These are phyloP conservation scores for Phytophthora lateralis DNA, from an alignment of 352 stramenopile species.

Conservation along the genomic window DNA sequence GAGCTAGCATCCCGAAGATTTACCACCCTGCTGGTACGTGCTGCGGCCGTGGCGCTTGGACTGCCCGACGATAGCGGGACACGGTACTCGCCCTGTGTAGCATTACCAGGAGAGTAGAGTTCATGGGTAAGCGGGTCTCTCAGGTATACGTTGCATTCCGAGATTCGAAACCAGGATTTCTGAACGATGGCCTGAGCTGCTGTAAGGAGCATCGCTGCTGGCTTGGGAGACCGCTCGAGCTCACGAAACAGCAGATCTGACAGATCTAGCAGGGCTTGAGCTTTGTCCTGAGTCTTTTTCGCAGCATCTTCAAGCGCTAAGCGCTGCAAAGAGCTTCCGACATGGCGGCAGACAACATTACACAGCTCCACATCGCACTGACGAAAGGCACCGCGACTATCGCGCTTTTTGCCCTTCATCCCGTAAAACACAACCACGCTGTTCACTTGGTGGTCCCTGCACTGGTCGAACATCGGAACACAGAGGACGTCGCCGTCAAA, in stretches of 20 bases:
- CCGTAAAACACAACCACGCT: constrained; percentile 66
- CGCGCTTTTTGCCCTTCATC: constrained; percentile 12
- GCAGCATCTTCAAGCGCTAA: constrained; percentile 65
- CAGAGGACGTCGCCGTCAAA: constrained; percentile 54
- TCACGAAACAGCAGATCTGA: constrained; percentile 70
- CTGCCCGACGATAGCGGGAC: constrained; percentile 50
- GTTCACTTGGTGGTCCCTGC: constrained; percentile 47
- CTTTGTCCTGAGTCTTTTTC: constrained; percentile 62
- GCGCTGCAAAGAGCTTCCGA: constrained; percentile 59
- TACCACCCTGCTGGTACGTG: constrained; percentile 66
- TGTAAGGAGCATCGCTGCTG: constrained; percentile 54
- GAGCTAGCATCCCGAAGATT: constrained; percentile 80
- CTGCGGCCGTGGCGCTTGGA: constrained; percentile 64
- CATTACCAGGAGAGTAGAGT: constrained; percentile 57
- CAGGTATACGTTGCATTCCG: constrained; percentile 71
- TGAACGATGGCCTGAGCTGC: constrained; percentile 25
- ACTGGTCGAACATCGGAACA: constrained; percentile 52
- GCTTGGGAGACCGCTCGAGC: constrained; percentile 66
- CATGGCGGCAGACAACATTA: constrained; percentile 54
- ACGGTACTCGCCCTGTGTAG: constrained; percentile 48
- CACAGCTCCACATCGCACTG: constrained; percentile 65
- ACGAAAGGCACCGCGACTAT: constrained; percentile 40
- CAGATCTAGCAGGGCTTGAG: constrained; percentile 66
- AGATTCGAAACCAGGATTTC: constrained; percentile 28
- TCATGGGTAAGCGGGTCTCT: constrained; percentile 62